These are phyloP conservation scores for Populus tomentosa DNA, from an alignment of 441 rosid genomes.

Conservation along the genomic window DNA sequence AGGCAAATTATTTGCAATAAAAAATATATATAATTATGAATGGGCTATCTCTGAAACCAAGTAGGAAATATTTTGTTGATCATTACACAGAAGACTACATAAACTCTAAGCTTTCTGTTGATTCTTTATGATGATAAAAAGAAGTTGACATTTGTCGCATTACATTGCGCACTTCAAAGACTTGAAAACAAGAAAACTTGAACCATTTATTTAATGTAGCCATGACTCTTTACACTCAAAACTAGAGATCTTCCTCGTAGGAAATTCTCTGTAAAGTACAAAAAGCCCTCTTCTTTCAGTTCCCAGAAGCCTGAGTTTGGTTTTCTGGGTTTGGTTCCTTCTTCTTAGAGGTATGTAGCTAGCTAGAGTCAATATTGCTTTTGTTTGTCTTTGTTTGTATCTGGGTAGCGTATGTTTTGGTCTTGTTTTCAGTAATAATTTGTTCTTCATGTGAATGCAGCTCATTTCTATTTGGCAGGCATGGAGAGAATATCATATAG, in stretches of 20 bases:
- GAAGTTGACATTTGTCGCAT: constrained; percentile 19
- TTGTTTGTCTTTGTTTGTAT: neutral
- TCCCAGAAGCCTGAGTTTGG: neutral
- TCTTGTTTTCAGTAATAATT: neutral
- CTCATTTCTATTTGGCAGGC: constrained; percentile 11
- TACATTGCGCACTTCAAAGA: constrained; percentile 25
- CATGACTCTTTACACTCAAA: constrained; percentile 14
- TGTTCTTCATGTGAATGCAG: neutral
- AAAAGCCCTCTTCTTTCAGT: neutral
- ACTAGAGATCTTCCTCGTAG: constrained; percentile 21
- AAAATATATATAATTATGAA: neutral
- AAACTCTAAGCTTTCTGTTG: constrained; percentile 9
- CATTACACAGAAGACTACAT: constrained; percentile 20
- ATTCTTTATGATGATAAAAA: constrained; percentile 18
- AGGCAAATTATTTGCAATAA: neutral
- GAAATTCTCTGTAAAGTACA: neutral
- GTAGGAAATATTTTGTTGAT: constrained; percentile 21
- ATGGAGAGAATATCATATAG: constrained; percentile 36
- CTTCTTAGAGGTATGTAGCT: constrained; percentile 9
- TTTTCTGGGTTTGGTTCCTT: neutral
- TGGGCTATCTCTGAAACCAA: constrained; percentile 9
- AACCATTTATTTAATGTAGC: constrained; percentile 12
- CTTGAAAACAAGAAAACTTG: constrained; percentile 11
- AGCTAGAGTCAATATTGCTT: neutral
- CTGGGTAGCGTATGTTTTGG: constrained; percentile 22